Percentiles rank a stretch among this genome's conserved stretches.
Evolutionary conservation across 1,139 yeast species (phyloP).

Genomic region (Yamadazyma dushanensis): DNA sequence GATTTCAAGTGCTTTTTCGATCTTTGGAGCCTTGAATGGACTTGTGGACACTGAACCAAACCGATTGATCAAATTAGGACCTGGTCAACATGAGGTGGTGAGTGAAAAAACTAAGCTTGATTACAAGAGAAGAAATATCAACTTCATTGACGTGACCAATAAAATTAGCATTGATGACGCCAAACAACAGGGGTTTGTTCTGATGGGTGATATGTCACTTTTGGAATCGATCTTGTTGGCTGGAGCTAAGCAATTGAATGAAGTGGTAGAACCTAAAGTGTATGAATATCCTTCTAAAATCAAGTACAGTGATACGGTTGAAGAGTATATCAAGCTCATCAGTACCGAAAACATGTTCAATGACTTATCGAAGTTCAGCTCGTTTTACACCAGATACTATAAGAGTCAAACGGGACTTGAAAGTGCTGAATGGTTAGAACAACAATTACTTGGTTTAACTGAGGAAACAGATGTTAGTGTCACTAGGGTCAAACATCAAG

Average conservation of each 20-base stretch:
- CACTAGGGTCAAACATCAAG: slow-evolving; percentile 33
- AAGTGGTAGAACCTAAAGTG: slow-evolving; percentile 19
- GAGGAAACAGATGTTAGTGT: slow-evolving; percentile 39
- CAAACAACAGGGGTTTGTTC: slow-evolving; percentile 28
- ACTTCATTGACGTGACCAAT: slow-evolving; percentile 72
- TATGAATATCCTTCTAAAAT: slow-evolving; percentile 58
- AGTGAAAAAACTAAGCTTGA: slow-evolving; percentile 58
- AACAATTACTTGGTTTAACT: slow-evolving; percentile 45
- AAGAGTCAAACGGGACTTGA: slow-evolving; percentile 68
- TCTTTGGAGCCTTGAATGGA: slow-evolving; percentile 9
- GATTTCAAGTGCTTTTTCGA: slow-evolving; percentile 3
- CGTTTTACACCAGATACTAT: slow-evolving; percentile 80
- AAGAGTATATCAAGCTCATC: slow-evolving; percentile 38
- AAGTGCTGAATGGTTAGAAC: slow-evolving; percentile 71
- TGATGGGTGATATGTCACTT: slow-evolving; percentile 12
- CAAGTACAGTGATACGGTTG: slow-evolving; percentile 40
- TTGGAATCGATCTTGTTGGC: slow-evolving; percentile 19
- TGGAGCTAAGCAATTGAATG: slow-evolving; percentile 33
- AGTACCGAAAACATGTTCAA: slow-evolving; percentile 48
- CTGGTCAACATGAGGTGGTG: slow-evolving; percentile 40
- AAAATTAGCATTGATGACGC: slow-evolving; percentile 31
- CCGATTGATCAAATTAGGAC: slow-evolving; percentile 40
- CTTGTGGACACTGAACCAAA: slow-evolving; percentile 13
- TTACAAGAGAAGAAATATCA: slow-evolving; percentile 53
- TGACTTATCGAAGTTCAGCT: slow-evolving; percentile 61